A percentile compares a stretch with the other conserved stretches of the same genome.
phyloP scores from a whole-genome alignment of 2,329 filamentous ascomycete species.

The Penicillium sp. region DNA sequence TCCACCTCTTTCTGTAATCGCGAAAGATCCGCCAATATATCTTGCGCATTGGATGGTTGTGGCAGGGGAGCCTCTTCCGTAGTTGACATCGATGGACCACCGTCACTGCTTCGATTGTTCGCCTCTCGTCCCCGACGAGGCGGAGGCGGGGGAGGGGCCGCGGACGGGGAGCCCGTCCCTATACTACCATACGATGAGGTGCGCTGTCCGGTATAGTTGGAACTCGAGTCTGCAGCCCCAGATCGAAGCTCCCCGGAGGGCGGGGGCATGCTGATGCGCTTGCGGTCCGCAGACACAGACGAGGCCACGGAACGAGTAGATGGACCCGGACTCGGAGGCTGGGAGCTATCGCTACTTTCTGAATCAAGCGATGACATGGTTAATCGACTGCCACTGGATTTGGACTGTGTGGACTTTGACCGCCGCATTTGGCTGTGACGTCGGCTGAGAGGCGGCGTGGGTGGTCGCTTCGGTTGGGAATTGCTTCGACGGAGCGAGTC shows the following conservation, averaged over 20 bases:
- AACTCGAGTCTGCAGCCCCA: conserved; percentile 11
- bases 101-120: conserved; percentile 39
- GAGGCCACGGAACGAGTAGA: conserved; percentile 15
- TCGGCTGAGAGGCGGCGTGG: conserved; percentile 50
- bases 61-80: conserved; percentile 24
- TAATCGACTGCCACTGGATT: conserved; percentile 32
- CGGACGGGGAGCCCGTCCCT: conserved; percentile 25
- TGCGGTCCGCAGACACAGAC: conserved; percentile 13
- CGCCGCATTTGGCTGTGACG: conserved; percentile 48
- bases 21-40: conserved; percentile 71
- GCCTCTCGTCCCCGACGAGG: conserved; percentile 48
- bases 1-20: conserved; percentile 75
- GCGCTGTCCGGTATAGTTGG: conserved; percentile 31
- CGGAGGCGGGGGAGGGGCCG: conserved; percentile 47
- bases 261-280: conserved; percentile 25
- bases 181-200: conserved; percentile 24
- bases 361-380: conserved; percentile 46
- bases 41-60: conserved; percentile 46
- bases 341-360: conserved; percentile 37
- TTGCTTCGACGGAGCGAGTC: conserved; percentile 31
- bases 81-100: conserved; percentile 20
- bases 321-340: conserved; percentile 30
- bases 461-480: conserved; percentile 43
- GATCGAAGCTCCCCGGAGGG: conserved; percentile 12
- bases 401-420: conserved; percentile 35